Evolutionary conservation across 2,329 filamentous ascomycete genomes (phyloP).

Genomic region (Penicillium aurantiogriseum): DNA sequence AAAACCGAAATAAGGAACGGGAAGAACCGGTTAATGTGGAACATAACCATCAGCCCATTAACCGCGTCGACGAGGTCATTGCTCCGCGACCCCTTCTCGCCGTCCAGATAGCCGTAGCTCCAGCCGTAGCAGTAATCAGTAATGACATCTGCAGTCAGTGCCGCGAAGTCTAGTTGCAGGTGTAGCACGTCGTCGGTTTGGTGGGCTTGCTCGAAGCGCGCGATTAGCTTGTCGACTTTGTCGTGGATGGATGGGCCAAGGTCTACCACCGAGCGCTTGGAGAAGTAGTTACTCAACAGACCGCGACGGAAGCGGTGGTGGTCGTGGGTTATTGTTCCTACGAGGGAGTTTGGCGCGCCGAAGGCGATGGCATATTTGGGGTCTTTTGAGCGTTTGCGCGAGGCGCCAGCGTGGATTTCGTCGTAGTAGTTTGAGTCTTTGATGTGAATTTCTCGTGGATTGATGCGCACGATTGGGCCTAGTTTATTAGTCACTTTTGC

Average conservation of each 20-base stretch:
- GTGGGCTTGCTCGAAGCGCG: conserved; percentile 24
- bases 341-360: conserved; percentile 20
- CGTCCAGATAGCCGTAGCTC: conserved; percentile 32
- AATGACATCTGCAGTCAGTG: conserved; percentile 39
- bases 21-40: conserved; percentile 29
- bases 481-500: neutral
- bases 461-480: conserved; percentile 42
- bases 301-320: conserved; percentile 44
- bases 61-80: conserved; percentile 27
- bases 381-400: conserved; percentile 23
- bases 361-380: conserved; percentile 18
- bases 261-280: conserved; percentile 37
- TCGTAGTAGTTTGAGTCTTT: conserved; percentile 38
- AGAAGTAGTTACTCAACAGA: conserved; percentile 48
- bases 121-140: conserved; percentile 41
- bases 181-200: conserved; percentile 16
- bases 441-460: conserved; percentile 39
- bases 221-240: conserved; percentile 33
- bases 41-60: conserved; percentile 26
- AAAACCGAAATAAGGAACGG: conserved; percentile 30
- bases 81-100: conserved; percentile 24
- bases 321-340: conserved; percentile 41
- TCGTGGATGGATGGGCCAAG: conserved; percentile 41
- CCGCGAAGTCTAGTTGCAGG: conserved; percentile 28
- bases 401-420: conserved; percentile 29